Evolutionary conservation across 2,329 filamentous ascomycete genomes (phyloP), one percentile per base, ranked within the genome.

Genomic region (Aspergillus hortae): DNA sequence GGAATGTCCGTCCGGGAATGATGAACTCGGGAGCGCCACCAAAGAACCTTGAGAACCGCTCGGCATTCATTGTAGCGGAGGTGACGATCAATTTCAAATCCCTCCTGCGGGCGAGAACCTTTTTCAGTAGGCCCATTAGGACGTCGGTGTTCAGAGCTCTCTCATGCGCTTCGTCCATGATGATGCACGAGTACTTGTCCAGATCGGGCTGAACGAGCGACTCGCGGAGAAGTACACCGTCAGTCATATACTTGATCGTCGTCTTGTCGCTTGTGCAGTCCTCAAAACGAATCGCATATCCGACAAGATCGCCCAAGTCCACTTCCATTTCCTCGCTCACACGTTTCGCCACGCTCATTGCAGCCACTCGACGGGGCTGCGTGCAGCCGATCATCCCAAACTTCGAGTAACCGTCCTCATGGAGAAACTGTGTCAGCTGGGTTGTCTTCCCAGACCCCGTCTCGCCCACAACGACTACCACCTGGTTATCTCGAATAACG

Each of bases 111-210:
- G 92, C 88, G 44, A 99, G 76, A 4, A 99, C 92, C 73, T 99
- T 99, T 71, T 97, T 99, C 75, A 99, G 92, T 25, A 99, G 75
- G 0, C 94, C 94, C 89, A 99, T 96, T 12, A 99, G 76, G 15
- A 99, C 92, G 70, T 99, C 94, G 0, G 94, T 99, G 66, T 99
- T 97, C 46, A 99, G 75, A 1, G 94, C 92, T 69, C 94, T 84
- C 72, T 99, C 94, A 80, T 99, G 94, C 4, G 94, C 95, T 76
- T 99, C 94, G 67, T 99, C 94, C 94, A 99, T 99, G 72, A 99
- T 99, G 63, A 99, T 91, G 68, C 92, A 96, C 12, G 92, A 96
- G 69, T 99, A 99, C 58, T 90, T 89, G 70, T 97, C 94, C 43
- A 99, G 79, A 68, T 99, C 92, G 6, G 88, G 84, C 70, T 97